Conservation (phyloP, 768 basidiomycete genomes). For the Pleurotus djamor region DNA sequence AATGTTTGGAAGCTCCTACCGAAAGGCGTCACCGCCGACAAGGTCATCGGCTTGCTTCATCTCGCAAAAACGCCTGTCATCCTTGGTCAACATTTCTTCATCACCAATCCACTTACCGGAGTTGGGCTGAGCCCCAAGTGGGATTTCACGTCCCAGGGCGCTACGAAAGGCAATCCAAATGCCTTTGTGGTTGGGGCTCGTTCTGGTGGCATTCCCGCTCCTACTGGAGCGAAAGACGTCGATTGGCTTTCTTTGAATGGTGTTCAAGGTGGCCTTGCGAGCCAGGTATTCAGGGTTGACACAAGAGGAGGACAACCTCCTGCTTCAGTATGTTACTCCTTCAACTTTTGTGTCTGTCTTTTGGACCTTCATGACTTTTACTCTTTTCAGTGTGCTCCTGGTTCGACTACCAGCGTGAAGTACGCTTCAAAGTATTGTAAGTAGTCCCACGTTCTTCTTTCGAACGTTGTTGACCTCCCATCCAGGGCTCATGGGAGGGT, state of each 20-base stretch:
- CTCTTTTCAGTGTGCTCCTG: constrained; percentile 31
- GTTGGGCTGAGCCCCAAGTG: constrained; percentile 46
- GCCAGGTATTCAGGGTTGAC: constrained; percentile 46
- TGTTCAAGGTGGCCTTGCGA: constrained; percentile 47
- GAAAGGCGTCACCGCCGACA: constrained; percentile 11
- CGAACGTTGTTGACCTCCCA: constrained; percentile 4
- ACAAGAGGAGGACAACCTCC: constrained; percentile 57
- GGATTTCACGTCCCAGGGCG: constrained; percentile 48
- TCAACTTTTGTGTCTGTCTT: background rate
- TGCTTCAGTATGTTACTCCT: constrained; percentile 30
- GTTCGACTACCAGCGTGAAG: constrained; percentile 43
- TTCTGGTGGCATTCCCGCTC: constrained; percentile 36
- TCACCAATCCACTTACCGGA: constrained; percentile 39
- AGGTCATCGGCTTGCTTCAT: constrained; percentile 11
- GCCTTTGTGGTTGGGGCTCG: constrained; percentile 48
- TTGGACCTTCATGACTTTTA: background rate
- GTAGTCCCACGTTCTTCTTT: constrained; percentile 15
- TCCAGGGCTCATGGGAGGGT: constrained; percentile 16
- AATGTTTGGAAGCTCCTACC: constrained; percentile 20
- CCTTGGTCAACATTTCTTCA: constrained; percentile 58
- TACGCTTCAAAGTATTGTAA: constrained; percentile 53
- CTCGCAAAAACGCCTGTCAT: constrained; percentile 10
- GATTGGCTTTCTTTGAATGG: constrained; percentile 52
- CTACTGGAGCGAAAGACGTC: constrained; percentile 40
- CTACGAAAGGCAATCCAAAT: constrained; percentile 34